Evolutionary conservation across 23 red algal species (phyloP), one percentile per base, ranked within the genome.

Genomic region (Chondrus crispus): DNA sequence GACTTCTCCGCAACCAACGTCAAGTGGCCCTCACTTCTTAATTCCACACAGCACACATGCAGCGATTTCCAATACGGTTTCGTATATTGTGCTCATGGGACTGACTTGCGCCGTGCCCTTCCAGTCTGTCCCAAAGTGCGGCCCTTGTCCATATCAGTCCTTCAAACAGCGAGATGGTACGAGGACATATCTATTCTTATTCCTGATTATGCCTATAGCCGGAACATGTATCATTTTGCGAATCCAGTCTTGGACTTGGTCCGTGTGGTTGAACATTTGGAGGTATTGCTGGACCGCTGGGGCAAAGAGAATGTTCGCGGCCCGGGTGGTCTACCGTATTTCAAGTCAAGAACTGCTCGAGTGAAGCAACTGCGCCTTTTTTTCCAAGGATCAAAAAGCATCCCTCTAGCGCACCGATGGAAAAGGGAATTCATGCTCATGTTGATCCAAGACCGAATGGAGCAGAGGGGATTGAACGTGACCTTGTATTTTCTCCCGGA

Each of bases 161-260:
- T 33, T 8, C 9, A 54, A 19, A 71, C 42, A 11, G 50, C 62
- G 10, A 52, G 32, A 3, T 90, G 86, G 86, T 7, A 68, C 7
- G 76, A 82, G 24, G 29, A 49, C 29, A 13, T 84, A 49, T 49
- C 89, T 1, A 54, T 92, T 4, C 40, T 92, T 35, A 77, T 92
- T 33, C 89, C 89, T 29, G 63, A 70, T 9, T 92, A 92, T 39
- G 42, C 89, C 29, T 92, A 50, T 37, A 41, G 63, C 7, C 41
- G 57, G 8, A 92, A 92, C 46, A 92, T 92, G 5, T 92, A 72
- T 68, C 89, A 92, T 70, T 84, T 51, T 47, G 26, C 62, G 16
- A 74, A 74, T 57, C 42, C 46, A 8, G 46, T 82, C 41, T 29
- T 77, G 8, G 39, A 52, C 29, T 36, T 92, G 24, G 62, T 45